Base-by-base conservation (phyloP, 2,329 filamentous ascomycete species). In the Trichophaea hybrida region DNA sequence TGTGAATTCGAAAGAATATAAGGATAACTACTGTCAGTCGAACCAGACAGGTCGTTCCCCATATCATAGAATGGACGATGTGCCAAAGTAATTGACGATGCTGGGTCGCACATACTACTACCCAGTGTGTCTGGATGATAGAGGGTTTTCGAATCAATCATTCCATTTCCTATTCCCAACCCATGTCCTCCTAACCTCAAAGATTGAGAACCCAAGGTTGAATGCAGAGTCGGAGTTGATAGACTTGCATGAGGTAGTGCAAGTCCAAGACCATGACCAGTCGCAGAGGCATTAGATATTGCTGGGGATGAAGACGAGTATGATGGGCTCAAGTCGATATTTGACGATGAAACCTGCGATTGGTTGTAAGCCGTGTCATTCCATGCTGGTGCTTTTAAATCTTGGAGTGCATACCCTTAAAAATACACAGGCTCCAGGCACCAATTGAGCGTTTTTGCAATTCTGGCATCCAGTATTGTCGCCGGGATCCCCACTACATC, bases 401-500 rank as follows among this genome's bases (percentile, higher is more conserved):
- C 10, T 43, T 10, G 38, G n/a, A 35, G 34, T 43, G 50, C 40
- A 33, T 33, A 94, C 91, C 72, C 91, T 80, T 64, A 94, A 75
- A 69, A 94, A 96, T 59, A 84, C 80, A 70, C 91, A 96, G 5
- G 78, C 69, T 2, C 66, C 71, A 55, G 74, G 75, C 24, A 83
- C 80, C 32, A 79, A 75, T 10, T 85, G 85, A 56, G 90, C 84
- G 62, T 77, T 81, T 68, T 82, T 85, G 75, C 91, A 97, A 71
- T 90, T 94, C 8, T 79, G 76, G 72, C 91, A 97, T n/a, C 84
- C 82, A 43, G 76, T 74, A n/a, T 85, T 85, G 68, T 84, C 81
- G 35, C 85, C 86, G 37, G 79, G 77, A 70, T 95, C 88, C 48
- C 91, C 91, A 69, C 86, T 94, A 74, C 91, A 97, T 67, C 88